Conservation (phyloP, 2,329 filamentous ascomycete species). For the Venturia nashicola region DNA sequence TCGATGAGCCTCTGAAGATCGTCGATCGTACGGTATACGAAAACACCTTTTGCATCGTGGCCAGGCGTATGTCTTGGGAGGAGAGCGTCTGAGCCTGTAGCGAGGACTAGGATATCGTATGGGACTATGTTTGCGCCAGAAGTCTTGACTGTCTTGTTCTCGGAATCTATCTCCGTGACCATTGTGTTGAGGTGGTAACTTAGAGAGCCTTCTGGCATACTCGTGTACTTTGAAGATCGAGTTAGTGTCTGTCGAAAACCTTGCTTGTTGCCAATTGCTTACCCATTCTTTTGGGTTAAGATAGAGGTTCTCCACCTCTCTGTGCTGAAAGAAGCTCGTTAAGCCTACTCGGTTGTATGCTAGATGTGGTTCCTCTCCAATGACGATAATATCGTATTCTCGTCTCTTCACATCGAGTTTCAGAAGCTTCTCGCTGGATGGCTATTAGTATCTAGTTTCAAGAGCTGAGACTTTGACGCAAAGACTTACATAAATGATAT, state of each 20-base stretch:
- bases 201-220: conserved; percentile 53
- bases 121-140: conserved; percentile 55
- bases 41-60: conserved; percentile 69
- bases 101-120: conserved; percentile 74
- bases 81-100: conserved; percentile 76
- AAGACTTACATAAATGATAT: conserved; percentile 69
- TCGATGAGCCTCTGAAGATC: conserved; percentile 67
- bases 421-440: conserved; percentile 66
- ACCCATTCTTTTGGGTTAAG: conserved; percentile 78
- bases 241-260: background rate
- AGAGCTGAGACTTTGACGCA: background rate
- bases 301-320: conserved; percentile 76
- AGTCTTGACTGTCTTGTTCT: conserved; percentile 55
- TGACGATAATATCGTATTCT: conserved; percentile 71
- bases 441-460: background rate
- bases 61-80: conserved; percentile 62
- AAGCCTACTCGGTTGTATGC: conserved; percentile 87
- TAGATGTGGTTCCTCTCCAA: conserved; percentile 77
- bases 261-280: conserved; percentile 15
- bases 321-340: conserved; percentile 79
- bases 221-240: conserved; percentile 44
- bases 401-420: conserved; percentile 66
- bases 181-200: conserved; percentile 64
- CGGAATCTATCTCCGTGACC: conserved; percentile 54
- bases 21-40: conserved; percentile 78